phyloP scores from a whole-genome alignment of 2,329 filamentous ascomycete species.

The Colletotrichum tropicicola region DNA sequence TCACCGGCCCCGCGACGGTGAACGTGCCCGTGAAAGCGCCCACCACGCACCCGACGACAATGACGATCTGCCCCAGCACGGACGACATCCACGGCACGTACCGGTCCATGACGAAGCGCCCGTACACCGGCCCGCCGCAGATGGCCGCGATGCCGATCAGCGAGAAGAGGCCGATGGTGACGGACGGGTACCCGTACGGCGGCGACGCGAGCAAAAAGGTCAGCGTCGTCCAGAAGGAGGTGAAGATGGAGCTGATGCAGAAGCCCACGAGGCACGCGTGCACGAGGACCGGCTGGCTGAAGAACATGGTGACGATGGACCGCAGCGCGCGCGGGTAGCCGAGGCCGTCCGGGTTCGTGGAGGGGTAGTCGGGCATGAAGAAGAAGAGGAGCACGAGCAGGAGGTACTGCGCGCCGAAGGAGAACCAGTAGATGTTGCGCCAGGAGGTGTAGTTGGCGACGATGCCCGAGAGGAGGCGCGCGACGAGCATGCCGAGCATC shows the following conservation, averaged over 20 bases:
- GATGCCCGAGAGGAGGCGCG: constrained; percentile 78
- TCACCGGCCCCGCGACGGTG: constrained; percentile 74
- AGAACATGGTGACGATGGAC: constrained; percentile 70
- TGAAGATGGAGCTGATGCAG: constrained; percentile 61
- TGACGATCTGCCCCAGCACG: constrained; percentile 66
- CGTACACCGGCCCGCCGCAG: constrained; percentile 73
- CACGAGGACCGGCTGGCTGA: constrained; percentile 72
- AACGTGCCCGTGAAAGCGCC: constrained; percentile 75
- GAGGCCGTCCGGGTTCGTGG: constrained; percentile 71
- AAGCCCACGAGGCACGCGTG: constrained; percentile 76
- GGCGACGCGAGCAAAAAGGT: constrained; percentile 79
- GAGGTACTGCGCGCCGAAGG: constrained; percentile 74
- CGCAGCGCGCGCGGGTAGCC: constrained; percentile 73
- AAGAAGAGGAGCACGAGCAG: constrained; percentile 73
- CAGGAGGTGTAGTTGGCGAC: constrained; percentile 78
- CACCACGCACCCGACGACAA: constrained; percentile 69
- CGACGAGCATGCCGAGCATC: constrained; percentile 79
- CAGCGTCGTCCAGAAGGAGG: constrained; percentile 70
- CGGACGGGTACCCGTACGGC: constrained; percentile 73
- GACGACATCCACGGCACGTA: constrained; percentile 75
- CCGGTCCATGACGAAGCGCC: constrained; percentile 73
- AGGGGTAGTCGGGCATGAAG: constrained; percentile 84
- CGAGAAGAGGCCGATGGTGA: constrained; percentile 81
- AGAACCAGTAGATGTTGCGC: constrained; percentile 83
- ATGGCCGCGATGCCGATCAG: constrained; percentile 80